Evolutionary conservation across 139 green algal genomes (phyloP), one percentile per base, ranked within the genome.

Genomic region (Mychonastes homosphaera): DNA sequence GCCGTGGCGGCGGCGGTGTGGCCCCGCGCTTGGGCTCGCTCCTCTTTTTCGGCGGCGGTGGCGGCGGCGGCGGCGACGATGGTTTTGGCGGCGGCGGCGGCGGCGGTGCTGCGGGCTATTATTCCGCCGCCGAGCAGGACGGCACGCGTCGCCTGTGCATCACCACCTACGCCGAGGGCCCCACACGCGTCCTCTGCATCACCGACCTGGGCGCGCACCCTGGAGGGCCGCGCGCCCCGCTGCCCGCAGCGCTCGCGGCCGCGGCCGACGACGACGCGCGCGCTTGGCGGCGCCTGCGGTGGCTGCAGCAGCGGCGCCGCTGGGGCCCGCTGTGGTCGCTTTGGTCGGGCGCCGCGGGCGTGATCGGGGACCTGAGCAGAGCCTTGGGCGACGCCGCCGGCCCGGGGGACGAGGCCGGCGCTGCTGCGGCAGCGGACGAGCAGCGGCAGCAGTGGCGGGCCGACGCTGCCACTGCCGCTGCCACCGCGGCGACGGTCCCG

Each of bases 161-260:
- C 3, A 65, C 34, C 19, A 57, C 58, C 21, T 58, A 57, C 19
- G 79, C 77, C 3, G 82, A 89, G 32, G 84, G 84, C 2, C 84
- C 84, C 19, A 88, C 72, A 18, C 62, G 82, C 13, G 83, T 91
- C 32, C 75, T 91, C 0, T 35, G 54, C 0, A 61, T 91, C 3
- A 32, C 79, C 0, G 79, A 89, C 58, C 33, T 53, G 3, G n/a
- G 64, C 21, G 58, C 60, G 1, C 76, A 83, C 61, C 54, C 54
- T 21, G 19, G 41, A 2, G 26, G n/a, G 24, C 15, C 53, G 23
- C 13, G 36, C 32, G 24, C n/a, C 21, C 21, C 34, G 30, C 23
- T 24, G 34, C 24, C n/a, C 6, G 34, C 18, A 15, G 35, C n/a
- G 29, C 3, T 5, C 15, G 15, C 34, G 0, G 6, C 33, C 34